These are phyloP conservation scores for Caryopteris hybrid DNA, from an alignment of 305 asterid genomes.

Conservation along the genomic window DNA sequence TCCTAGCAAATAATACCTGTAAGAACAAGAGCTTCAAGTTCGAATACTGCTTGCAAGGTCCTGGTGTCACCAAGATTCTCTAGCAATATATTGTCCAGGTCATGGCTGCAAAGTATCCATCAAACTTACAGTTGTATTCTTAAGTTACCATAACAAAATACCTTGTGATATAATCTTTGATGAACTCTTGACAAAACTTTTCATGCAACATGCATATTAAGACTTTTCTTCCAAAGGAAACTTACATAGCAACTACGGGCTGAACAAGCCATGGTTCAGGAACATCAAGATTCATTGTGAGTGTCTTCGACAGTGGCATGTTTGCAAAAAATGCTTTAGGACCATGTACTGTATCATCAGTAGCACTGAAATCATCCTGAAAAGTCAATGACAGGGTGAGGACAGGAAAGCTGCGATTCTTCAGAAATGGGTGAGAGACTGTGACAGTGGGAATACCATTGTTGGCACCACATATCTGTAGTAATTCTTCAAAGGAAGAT, in stretches of 20 bases:
- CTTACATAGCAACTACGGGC: constrained; percentile 92
- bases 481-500: constrained; percentile 98
- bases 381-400: constrained; percentile 27
- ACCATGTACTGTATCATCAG: constrained; percentile 70
- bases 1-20: constrained; percentile 51
- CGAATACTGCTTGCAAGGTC: constrained; percentile 92
- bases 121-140: constrained; percentile 5
- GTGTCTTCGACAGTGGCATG: constrained; percentile 97
- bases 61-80: constrained; percentile 91
- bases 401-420: constrained; percentile 14
- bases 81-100: constrained; percentile 92
- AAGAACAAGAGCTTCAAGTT: constrained; percentile 96
- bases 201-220: background rate
- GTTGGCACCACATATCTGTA: constrained; percentile 95
- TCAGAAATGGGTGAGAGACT: constrained; percentile 17
- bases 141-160: background rate
- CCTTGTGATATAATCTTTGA: background rate
- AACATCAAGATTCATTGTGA: constrained; percentile 98
- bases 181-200: background rate
- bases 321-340: constrained; percentile 96
- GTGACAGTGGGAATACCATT: constrained; percentile 49
- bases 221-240: constrained; percentile 6
- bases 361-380: constrained; percentile 93
- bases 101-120: constrained; percentile 62
- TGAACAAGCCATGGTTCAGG: constrained; percentile 99